These are phyloP conservation scores for Leucogyrophana mollusca DNA, from an alignment of 768 basidiomycete species.

Conservation along the genomic window DNA sequence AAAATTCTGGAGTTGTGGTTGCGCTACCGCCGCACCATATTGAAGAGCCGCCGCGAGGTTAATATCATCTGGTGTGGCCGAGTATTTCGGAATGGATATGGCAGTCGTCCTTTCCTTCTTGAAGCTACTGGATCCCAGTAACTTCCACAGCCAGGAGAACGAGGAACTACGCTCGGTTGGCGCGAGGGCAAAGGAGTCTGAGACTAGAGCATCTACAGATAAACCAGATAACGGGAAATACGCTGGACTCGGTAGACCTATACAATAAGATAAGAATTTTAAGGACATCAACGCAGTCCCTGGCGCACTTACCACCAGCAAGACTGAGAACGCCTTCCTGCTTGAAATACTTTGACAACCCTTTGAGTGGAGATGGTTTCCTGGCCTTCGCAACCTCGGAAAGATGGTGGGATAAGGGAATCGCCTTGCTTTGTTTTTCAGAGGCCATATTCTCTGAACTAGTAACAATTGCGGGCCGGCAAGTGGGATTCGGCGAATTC, in stretches of 20 bases:
- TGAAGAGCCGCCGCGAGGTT: constrained; percentile 70
- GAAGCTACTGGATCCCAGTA: constrained; percentile 37
- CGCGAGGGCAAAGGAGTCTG: constrained; percentile 48
- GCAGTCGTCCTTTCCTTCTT: constrained; percentile 43
- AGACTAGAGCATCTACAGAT: constrained; percentile 49
- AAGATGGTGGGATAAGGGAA: constrained; percentile 74
- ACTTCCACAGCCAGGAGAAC: constrained; percentile 59
- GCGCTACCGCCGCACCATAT: constrained; percentile 42
- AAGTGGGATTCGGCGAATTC: no score
- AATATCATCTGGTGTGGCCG: constrained; percentile 41
- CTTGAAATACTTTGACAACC: constrained; percentile 57
- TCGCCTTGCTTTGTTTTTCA: constrained; percentile 42
- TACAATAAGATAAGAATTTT: not conserved
- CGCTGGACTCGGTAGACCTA: constrained; percentile 63
- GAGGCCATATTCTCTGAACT: constrained; percentile 17
- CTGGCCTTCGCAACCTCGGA: constrained; percentile 53
- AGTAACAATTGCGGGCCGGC: no score
- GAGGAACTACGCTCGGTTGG: constrained; percentile 24
- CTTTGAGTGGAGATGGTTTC: constrained; percentile 59
- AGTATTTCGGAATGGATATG: constrained; percentile 63
- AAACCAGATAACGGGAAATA: constrained; percentile 72
- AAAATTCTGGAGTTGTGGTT: constrained; percentile 37
- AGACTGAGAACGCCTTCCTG: constrained; percentile 55
- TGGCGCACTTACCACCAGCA: constrained; percentile 57
- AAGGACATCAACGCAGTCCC: not conserved